Conservation (phyloP, 805 yeast genomes). For the Pichia gijzeniarum region DNA sequence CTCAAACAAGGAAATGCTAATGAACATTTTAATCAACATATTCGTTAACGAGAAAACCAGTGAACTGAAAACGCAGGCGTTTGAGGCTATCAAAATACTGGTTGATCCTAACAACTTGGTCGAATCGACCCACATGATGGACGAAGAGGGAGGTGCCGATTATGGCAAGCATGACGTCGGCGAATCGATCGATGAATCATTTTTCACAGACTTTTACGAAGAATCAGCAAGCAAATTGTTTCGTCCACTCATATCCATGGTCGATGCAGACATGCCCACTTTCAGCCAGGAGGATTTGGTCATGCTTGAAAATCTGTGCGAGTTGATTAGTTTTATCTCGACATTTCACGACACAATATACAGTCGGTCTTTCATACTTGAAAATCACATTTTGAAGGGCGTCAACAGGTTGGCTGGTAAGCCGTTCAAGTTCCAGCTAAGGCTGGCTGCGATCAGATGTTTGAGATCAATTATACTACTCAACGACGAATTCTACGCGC, state of each 20-base stretch:
- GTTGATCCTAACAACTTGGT: slow-evolving; percentile 45
- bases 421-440: slow-evolving; percentile 43
- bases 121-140: slow-evolving; percentile 7
- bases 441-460: slow-evolving; percentile 64
- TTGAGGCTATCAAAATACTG: slow-evolving; percentile 72
- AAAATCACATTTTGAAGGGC: slow-evolving; percentile 51
- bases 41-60: slow-evolving; percentile 56
- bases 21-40: slow-evolving; percentile 50
- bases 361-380: slow-evolving; percentile 58
- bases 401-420: slow-evolving; percentile 43
- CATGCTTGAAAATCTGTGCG: slow-evolving; percentile 44
- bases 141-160: not conserved
- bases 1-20: slow-evolving; percentile 37
- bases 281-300: not conserved
- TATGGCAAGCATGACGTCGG: slow-evolving; percentile 17
- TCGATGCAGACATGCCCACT: not conserved
- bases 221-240: slow-evolving; percentile 32
- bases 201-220: slow-evolving; percentile 55
- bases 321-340: slow-evolving; percentile 60
- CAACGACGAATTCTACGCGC: slow-evolving; percentile 56
- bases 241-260: slow-evolving; percentile 22
- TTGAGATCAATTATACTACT: slow-evolving; percentile 54
- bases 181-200: slow-evolving; percentile 29
- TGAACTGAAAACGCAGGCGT: slow-evolving; percentile 75
- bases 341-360: slow-evolving; percentile 52